phyloP scores from a whole-genome alignment of 2,329 filamentous ascomycete species.

The Aspergillus fijiensis region DNA sequence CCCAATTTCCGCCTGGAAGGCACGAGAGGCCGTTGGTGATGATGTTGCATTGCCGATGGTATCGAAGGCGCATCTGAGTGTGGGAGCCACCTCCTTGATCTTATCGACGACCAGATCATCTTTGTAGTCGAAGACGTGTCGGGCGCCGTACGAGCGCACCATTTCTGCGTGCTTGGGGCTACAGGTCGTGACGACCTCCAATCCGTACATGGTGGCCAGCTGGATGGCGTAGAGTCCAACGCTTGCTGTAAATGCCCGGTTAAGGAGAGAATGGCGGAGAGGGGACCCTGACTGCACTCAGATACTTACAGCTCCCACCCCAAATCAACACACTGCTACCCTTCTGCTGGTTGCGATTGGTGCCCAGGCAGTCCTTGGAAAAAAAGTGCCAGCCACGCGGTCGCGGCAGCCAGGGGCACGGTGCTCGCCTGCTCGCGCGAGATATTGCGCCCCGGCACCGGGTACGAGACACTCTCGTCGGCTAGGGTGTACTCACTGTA shows the following conservation, averaged over 20 bases:
- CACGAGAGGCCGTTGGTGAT: constrained; percentile 34
- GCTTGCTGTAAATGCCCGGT: constrained; percentile 29
- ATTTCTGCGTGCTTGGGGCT: constrained; percentile 34
- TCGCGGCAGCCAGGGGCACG: constrained; percentile 42
- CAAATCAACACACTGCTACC: constrained; percentile 41
- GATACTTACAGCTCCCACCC: constrained; percentile 40
- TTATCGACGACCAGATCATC: constrained; percentile 37
- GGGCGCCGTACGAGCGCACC: constrained; percentile 35
- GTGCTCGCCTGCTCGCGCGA: constrained; percentile 37
- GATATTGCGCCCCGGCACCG: constrained; percentile 32
- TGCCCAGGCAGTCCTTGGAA: constrained; percentile 38
- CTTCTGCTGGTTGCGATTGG: constrained; percentile 23
- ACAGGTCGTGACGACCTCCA: constrained; percentile 40
- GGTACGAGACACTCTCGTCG: constrained; percentile 44
- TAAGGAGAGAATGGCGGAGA: too few relatives aligned
- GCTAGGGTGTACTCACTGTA: constrained; percentile 44
- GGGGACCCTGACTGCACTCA: too few relatives aligned
- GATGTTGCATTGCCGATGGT: constrained; percentile 44
- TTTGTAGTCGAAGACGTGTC: constrained; percentile 44
- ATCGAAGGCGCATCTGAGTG: constrained; percentile 43
- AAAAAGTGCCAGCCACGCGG: constrained; percentile 45
- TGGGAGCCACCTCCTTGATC: constrained; percentile 35
- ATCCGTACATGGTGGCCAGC: constrained; percentile 31
- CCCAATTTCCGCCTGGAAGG: constrained; percentile 26
- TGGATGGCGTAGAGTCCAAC: constrained; percentile 42